phyloP scores from a whole-genome alignment of 768 basidiomycete species.

The Hypholoma fasciculare region DNA sequence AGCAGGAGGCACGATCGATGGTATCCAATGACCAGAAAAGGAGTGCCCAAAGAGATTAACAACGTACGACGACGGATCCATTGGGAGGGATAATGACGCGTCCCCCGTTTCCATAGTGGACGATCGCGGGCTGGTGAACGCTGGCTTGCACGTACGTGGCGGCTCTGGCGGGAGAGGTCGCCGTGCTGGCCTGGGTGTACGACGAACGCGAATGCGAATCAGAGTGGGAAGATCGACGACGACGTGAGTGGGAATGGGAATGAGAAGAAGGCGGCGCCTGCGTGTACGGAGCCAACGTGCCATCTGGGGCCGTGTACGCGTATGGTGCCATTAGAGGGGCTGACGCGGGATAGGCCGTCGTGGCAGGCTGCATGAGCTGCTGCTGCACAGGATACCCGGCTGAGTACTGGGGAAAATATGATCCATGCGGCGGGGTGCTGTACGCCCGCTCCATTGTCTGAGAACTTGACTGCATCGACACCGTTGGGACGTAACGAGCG shows the following conservation, averaged over 20 bases:
- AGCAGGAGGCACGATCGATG: neutral
- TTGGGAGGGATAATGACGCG: neutral
- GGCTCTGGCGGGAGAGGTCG: neutral
- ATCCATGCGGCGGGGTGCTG: neutral
- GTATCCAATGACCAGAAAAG: neutral
- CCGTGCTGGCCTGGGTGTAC: neutral
- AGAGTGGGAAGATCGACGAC: neutral
- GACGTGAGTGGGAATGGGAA: neutral
- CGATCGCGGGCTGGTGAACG: neutral
- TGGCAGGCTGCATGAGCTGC: neutral
- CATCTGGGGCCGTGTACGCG: neutral
- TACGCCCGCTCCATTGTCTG: neutral
- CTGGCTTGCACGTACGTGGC: neutral
- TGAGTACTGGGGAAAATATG: neutral
- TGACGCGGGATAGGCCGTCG: neutral
- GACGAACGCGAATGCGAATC: neutral
- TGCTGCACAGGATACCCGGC: neutral
- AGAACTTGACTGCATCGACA: neutral
- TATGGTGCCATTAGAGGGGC: neutral
- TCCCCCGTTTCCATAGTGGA: conserved; percentile 1
- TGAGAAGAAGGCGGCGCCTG: neutral
- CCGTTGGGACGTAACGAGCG: neutral
- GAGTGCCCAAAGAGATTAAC: neutral
- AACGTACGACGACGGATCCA: conserved; percentile 2
- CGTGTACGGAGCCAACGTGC: neutral